phyloP scores from a whole-genome alignment of 176 grass and related monocot genomes.

The Musa beccarii region DNA sequence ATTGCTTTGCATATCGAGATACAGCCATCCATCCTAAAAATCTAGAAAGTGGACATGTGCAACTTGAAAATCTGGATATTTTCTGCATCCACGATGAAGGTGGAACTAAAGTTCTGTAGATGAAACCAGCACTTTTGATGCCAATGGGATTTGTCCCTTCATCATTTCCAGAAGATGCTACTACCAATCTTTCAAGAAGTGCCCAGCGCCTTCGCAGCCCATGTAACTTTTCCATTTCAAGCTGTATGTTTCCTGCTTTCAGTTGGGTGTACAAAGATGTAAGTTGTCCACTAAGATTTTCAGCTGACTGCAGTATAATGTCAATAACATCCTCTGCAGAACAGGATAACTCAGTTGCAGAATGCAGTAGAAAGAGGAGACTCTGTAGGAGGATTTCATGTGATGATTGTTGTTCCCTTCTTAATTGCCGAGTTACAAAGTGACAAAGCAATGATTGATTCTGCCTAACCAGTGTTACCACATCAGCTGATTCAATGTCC shows the following conservation, averaged over 20 bases:
- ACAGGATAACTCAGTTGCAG: constrained; percentile 75
- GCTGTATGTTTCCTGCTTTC: constrained; percentile 35
- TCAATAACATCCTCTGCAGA: constrained; percentile 64
- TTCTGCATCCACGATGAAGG: constrained; percentile 78
- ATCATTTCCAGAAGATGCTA: constrained; percentile 70
- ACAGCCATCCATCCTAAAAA: constrained; percentile 94
- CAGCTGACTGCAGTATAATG: constrained; percentile 76
- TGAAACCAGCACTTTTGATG: constrained; percentile 46
- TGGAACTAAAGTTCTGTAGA: constrained; percentile 71
- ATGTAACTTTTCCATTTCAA: constrained; percentile 60
- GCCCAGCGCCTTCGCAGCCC: constrained; percentile 56
- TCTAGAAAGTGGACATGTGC: constrained; percentile 51
- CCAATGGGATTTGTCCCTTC: constrained; percentile 38
- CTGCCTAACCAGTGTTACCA: constrained; percentile 90
- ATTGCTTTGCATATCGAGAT: constrained; percentile 75
- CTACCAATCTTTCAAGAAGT: constrained; percentile 75
- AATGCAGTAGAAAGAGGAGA: constrained; percentile 83
- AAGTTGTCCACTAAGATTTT: constrained; percentile 63
- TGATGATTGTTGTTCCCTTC: constrained; percentile 45
- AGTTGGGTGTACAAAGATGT: constrained; percentile 46
- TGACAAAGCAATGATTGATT: constrained; percentile 67
- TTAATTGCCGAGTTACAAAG: constrained; percentile 69
- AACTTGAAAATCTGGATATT: constrained; percentile 59
- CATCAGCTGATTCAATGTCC: constrained; percentile 51
- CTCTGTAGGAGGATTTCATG: constrained; percentile 82